phyloP scores from a whole-genome alignment of 1,284 basidiomycete species.

The Fistulina hepatica region DNA sequence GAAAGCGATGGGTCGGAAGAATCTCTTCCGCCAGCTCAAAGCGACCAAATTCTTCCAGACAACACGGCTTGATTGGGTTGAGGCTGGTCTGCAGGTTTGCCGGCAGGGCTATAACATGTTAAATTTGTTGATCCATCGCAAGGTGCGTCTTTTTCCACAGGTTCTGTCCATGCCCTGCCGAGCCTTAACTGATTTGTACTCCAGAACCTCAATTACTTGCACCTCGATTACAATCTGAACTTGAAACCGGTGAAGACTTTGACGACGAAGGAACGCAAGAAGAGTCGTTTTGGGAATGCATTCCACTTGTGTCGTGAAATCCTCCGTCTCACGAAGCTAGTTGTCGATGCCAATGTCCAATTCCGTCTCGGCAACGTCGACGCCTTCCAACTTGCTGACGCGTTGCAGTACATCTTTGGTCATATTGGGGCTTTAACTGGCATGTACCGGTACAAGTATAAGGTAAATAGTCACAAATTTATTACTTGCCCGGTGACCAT shows the following conservation, averaged over 20 bases:
- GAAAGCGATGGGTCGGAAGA: constrained; percentile 97
- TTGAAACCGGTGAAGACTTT: constrained; percentile 98
- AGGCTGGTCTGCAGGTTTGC: constrained; percentile 97
- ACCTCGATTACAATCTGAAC: constrained; percentile 92
- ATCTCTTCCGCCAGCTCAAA: constrained; percentile 91
- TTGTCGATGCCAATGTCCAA: constrained; percentile 98
- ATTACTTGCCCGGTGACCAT: constrained; percentile 5
- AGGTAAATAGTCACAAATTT: constrained; percentile 36
- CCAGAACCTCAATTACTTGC: constrained; percentile 91
- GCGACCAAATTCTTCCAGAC: constrained; percentile 99
- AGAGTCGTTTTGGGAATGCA: constrained; percentile 99
- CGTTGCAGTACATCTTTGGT: constrained; percentile 95
- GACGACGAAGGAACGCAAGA: constrained; percentile 99
- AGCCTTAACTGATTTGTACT: constrained; percentile 10
- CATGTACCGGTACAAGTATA: constrained; percentile 99
- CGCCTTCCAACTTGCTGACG: constrained; percentile 98
- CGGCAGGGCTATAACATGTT: constrained; percentile 99
- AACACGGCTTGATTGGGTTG: constrained; percentile 97
- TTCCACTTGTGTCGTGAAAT: constrained; percentile 99
- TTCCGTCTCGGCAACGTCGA: constrained; percentile 98
- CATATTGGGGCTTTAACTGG: constrained; percentile 98
- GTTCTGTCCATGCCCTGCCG: neutral
- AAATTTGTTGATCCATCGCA: constrained; percentile 97
- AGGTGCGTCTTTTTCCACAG: constrained; percentile 37
- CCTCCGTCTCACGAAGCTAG: constrained; percentile 91